Conservation (phyloP, 176 grass and related monocot species). For the Avena atlantica region DNA sequence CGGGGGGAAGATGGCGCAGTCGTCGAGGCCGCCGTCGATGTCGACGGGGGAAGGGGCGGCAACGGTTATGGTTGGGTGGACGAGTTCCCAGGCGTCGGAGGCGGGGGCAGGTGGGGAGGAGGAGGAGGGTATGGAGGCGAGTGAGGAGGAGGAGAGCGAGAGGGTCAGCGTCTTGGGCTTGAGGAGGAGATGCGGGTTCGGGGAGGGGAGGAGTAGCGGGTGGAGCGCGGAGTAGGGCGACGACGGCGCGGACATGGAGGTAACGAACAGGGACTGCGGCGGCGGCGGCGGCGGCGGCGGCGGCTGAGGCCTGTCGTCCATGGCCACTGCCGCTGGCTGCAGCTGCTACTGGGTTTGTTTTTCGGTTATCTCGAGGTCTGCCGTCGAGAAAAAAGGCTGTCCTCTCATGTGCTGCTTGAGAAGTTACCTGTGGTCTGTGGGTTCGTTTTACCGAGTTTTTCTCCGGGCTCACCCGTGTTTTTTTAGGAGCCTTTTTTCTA, state of each 20-base stretch:
- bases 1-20: slow-evolving; percentile 60
- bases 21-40: slow-evolving; percentile 42
- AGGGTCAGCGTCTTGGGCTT: slow-evolving; percentile 55
- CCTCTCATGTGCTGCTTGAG: neutral
- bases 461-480: no score
- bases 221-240: slow-evolving; percentile 53
- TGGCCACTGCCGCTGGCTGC: slow-evolving; percentile 28
- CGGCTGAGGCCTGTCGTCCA: slow-evolving; percentile 30
- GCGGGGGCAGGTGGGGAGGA: slow-evolving; percentile 36
- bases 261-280: slow-evolving; percentile 17
- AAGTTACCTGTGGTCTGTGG: neutral
- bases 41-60: slow-evolving; percentile 14
- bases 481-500: no score
- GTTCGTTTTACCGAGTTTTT: neutral
- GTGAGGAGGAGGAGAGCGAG: slow-evolving; percentile 57
- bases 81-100: slow-evolving; percentile 57
- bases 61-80: slow-evolving; percentile 15
- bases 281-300: neutral
- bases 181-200: slow-evolving; percentile 55
- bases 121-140: slow-evolving; percentile 48
- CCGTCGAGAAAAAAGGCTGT: neutral
- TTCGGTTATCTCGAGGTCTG: slow-evolving; percentile 5
- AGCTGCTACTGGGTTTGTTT: slow-evolving; percentile 8
- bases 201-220: slow-evolving; percentile 46
- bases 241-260: neutral